Evolutionary conservation across 2,329 filamentous ascomycete species (phyloP), one percentile per base, ranked within the genome.

Genomic region (Alternaria triticina): DNA sequence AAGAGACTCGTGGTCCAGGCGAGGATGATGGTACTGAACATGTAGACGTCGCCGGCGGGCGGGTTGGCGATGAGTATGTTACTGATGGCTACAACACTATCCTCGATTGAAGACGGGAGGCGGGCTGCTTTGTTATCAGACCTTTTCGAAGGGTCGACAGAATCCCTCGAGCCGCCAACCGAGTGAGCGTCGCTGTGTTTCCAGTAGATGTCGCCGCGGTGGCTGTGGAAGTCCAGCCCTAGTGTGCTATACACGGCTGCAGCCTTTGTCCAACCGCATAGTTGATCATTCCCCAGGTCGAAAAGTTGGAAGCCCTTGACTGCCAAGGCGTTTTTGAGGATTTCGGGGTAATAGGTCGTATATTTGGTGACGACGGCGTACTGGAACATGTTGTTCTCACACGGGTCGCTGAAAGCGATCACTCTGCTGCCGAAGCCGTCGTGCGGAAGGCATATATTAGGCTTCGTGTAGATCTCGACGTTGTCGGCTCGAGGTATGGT

Each of bases 141-240:
- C 28, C 28, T 33, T 13, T 33, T 13, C 12, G 28, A 13, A 33
- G 12, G 28, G 12, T 11, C 28, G 28, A 33, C 28, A 33, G 28
- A 33, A 33, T 33, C 28, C 2, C 28, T 33, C 13, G 12, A 1
- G 12, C 3, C 28, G 28, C 28, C 28, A 33, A 33, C 12, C 6
- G 28, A 33, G 28, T 33, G 12, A 13, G 12, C 6, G 25, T 50
- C 47, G 10, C 30, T 52, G 9, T 52, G 22, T 17, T 59, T 67
- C 64, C 44, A 67, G 30, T 61, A 60, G 36, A 65, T 59, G n/a
- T 64, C 61, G 30, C 64, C 64, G 4, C 59, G 64, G 44, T 65
- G 58, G 7, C 27, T 54, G 9, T 45, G 30, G 11, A 45, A 11
- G 13, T 54, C 27, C 12, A 43, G n/a, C 4, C 30, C 54, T 4